Base-by-base conservation (phyloP, 495 filamentous ascomycete species). In the Hyphodiscus hymeniophilus region DNA sequence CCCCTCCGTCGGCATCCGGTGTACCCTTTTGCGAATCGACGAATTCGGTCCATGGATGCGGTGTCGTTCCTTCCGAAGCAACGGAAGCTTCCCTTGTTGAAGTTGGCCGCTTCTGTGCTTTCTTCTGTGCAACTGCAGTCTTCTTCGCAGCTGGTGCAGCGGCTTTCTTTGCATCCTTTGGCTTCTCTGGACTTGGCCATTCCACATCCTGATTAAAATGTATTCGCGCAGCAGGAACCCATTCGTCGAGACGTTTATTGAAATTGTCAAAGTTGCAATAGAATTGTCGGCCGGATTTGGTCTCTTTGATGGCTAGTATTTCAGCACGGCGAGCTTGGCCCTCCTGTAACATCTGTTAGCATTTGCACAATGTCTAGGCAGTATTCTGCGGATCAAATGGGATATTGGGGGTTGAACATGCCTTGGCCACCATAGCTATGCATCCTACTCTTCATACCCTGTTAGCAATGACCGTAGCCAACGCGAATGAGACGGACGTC, bases 181-280 rank as follows among this genome's bases (percentile, higher is more conserved):
- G 67, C 54, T 77, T 77, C n/a, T 77, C 72, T 23, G 69, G 66
- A 52, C 65, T 76, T 7, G 74, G 75, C 74, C 74, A 77, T 42
- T 76, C 74, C 38, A 79, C 74, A 17, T 77, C 74, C 42, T 72
- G 69, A 10, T 64, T 63, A 39, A 97, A 81, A 60, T 97, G 87
- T 53, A 98, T 84, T 10, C 91, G 77, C 33, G 77, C 70, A 28
- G 83, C 77, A 1, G 82, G 71, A 34, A 97, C 77, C 94, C 94
- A 97, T 75, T 98, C 91, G 65, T 98, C 92, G 15, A 98, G 76
- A 70, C 92, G 92, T 61, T 98, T 98, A 70, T 98, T 98, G 79
- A 95, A 98, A 54, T 96, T 94, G 49, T 95, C 88, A 66, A 97
- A 98, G 64, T 98, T 94, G 56, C 95, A 91, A 61, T 95, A 96